Percentiles rank a stretch among this genome's conserved stretches.
phyloP scores from a whole-genome alignment of 208 protist species.

The Trypanosoma cruzi region DNA sequence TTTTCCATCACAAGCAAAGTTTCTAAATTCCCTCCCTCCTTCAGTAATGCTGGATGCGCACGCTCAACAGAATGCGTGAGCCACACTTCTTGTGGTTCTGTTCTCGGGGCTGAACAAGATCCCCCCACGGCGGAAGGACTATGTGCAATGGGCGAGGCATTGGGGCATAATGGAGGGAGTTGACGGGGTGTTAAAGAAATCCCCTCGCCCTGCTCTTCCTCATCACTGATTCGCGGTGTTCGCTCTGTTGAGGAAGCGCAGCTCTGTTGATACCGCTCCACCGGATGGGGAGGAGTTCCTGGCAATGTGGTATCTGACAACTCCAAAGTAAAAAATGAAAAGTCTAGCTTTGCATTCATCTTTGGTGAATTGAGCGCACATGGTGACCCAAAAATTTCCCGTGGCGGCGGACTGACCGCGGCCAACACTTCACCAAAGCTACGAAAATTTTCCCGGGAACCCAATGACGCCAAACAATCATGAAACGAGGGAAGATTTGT shows the following conservation, averaged over 20 bases:
- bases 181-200: neutral
- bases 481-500: conserved; percentile 30
- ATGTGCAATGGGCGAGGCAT: conserved; percentile 27
- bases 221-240: conserved; percentile 13
- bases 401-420: conserved; percentile 9
- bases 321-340: conserved; percentile 30
- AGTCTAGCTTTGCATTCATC: conserved; percentile 2
- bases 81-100: conserved; percentile 18
- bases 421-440: conserved; percentile 23
- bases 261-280: conserved; percentile 17
- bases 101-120: conserved; percentile 20
- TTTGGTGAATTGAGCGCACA: conserved; percentile 4
- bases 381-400: neutral
- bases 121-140: conserved; percentile 9
- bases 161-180: conserved; percentile 25
- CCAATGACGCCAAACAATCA: conserved; percentile 20
- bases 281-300: conserved; percentile 23
- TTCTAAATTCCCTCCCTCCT: conserved; percentile 6
- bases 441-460: conserved; percentile 14
- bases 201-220: neutral
- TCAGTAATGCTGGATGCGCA: neutral
- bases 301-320: conserved; percentile 21
- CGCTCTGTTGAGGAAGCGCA: conserved; percentile 4
- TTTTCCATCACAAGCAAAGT: neutral
- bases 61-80: neutral